Evolutionary conservation across 2,329 filamentous ascomycete genomes (phyloP).

Genomic region (Nemania sp.): DNA sequence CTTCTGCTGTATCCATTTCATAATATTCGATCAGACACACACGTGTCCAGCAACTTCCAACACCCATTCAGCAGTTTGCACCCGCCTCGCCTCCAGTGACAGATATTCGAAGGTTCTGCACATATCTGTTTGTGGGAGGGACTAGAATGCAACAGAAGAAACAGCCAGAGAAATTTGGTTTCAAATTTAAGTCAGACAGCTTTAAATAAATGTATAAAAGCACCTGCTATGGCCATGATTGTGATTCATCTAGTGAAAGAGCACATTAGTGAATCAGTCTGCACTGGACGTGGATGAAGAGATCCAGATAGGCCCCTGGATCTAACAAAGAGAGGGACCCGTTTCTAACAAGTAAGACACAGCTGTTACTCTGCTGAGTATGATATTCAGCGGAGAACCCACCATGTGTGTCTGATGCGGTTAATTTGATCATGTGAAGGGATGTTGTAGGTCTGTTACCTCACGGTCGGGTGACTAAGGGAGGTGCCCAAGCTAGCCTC

Average conservation of each 20-base stretch:
- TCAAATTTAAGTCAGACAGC: background rate
- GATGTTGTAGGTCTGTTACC: background rate
- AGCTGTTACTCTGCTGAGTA: background rate
- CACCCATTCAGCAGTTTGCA: background rate
- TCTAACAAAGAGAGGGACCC: background rate
- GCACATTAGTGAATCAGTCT: background rate
- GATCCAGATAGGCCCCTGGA: background rate
- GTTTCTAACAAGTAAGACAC: background rate
- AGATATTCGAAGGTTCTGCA: background rate
- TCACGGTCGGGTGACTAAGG: background rate
- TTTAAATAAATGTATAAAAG: background rate
- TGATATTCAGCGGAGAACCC: background rate
- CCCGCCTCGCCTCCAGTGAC: background rate
- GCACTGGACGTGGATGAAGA: background rate
- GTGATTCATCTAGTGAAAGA: background rate
- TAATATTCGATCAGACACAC: background rate
- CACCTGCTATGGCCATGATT: background rate
- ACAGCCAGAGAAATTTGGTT: background rate
- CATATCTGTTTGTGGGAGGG: too few species aligned
- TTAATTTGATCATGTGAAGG: conserved; percentile 4
- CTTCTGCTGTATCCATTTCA: background rate
- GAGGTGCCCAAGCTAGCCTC: too few species aligned
- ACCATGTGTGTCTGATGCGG: background rate
- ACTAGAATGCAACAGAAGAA: background rate
- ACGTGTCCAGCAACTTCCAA: background rate